Evolutionary conservation across 2,329 filamentous ascomycete species (phyloP), one percentile per base, ranked within the genome.

Genomic region (Cordyceps cateniannulata): DNA sequence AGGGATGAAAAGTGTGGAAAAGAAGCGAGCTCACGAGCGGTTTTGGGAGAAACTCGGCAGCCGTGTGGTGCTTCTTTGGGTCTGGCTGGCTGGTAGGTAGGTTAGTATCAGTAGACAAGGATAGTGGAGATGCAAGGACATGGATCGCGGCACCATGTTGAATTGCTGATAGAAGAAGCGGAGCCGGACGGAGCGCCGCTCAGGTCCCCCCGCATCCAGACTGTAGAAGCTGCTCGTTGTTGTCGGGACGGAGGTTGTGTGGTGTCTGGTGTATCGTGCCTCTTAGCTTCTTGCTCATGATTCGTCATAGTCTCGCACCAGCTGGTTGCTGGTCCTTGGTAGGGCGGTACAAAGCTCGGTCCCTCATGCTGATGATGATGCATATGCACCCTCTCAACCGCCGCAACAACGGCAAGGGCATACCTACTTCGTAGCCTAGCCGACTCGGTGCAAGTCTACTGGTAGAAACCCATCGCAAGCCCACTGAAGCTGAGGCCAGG

Each of bases 121-220:
- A 29, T 47, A 45, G 48, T 60, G 58, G 48, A 60, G 58, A 60
- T 60, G 40, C 47, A 38, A 5, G 51, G 16, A 54, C 44, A 61
- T 61, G 51, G 59, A 61, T 61, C 59, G 59, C 44, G 59, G 32
- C 51, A 50, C 22, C 54, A 55, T 45, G 51, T 51, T 54, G 58
- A 54, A 35, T 35, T 35, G 32, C 32, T 42, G 18, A 42, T 60
- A 40, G 58, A 60, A 53, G 49, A 47, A 55, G 59, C 59, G 59
- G 59, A 61, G 51, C 51, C 24, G 44, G 24, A 61, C 59, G 29
- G 54, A 54, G 29, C 54, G 29, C 29, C 54, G 42, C 38, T n/a
- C 8, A 18, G 29, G 55, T 29, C 55, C 45, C 32, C 45, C 54
- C 54, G 55, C 45, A 50, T 58, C 32, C 24, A 50, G 22, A 38